Base-by-base conservation (phyloP, 495 filamentous ascomycete species). In the Neurospora africana region DNA sequence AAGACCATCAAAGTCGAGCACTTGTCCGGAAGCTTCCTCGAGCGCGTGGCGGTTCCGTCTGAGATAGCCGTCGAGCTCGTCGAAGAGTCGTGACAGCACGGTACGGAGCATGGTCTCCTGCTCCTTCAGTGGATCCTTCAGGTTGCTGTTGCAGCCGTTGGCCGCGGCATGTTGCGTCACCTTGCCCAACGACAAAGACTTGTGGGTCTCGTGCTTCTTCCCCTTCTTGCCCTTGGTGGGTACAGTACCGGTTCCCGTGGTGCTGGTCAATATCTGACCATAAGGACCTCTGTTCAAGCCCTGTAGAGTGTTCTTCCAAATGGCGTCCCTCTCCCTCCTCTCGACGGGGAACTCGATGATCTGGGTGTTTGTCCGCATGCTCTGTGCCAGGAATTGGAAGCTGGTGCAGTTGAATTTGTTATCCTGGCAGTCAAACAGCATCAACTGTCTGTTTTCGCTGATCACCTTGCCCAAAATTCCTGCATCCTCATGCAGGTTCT, bases 381-480 rank as follows among this genome's bases (percentile, higher is more conserved):
- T 78, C 44, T 75, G 74, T 6, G 78, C 78, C 19, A 82, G 69
- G 35, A 79, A 80, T 53, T 76, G 73, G 23, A 81, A 70, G 41
- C 77, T 79, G 23, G 79, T 78, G 17, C 81, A 77, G 73, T 83
- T 82, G 71, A 84, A 80, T 36, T 79, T 77, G 69, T 84, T 85
- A 74, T 82, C 79, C 53, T 80, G 79, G 74, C 81, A 82, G 72
- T 85, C 83, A 33, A 85, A 23, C 6, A 78, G 69, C 6, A 73
- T 69, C 9, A 79, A 70, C 23, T 65, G 69, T 3, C 36, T 8
- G 76, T 79, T 81, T 39, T 74, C 75, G 40, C 77, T 76, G 65
- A 86, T 76, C 23, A 80, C 75, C n/a, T 77, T 81, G 39, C 88
- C 85, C 36, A 88, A 86, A 5, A 85, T 87, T 15, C 83, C 83